Evolutionary conservation across 208 protist genomes (phyloP).

Genomic region (Trypanosoma scelopori): DNA sequence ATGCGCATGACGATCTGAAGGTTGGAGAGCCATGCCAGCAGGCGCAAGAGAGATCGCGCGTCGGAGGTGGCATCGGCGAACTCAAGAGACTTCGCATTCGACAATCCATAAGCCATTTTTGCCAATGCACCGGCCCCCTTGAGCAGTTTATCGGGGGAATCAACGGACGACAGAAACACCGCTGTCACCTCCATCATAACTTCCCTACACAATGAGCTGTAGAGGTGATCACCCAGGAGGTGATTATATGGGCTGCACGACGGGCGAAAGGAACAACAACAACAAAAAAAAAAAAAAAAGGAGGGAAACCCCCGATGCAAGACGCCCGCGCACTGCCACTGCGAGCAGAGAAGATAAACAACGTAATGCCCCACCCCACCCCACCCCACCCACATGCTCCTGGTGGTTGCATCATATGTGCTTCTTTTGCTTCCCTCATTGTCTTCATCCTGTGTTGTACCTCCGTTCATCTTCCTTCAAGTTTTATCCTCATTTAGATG

Average conservation of each 20-base stretch:
- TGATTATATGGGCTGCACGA: too few relatives aligned
- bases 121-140: conserved; percentile 72
- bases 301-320: background rate
- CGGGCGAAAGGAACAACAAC: too few relatives aligned
- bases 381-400: too few relatives aligned
- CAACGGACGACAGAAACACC: conserved; percentile 54
- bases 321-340: too few relatives aligned
- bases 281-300: background rate
- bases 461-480: too few relatives aligned
- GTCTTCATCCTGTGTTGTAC: background rate
- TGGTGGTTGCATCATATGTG: background rate
- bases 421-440: background rate
- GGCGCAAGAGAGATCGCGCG: conserved; percentile 59
- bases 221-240: too few relatives aligned
- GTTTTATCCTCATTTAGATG: too few relatives aligned
- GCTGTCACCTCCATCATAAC: conserved; percentile 34
- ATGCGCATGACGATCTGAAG: conserved; percentile 56
- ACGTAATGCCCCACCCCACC: too few relatives aligned
- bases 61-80: conserved; percentile 63
- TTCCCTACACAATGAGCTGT: background rate
- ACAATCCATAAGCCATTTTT: conserved; percentile 51
- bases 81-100: conserved; percentile 46
- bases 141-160: conserved; percentile 79
- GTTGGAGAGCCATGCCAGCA: conserved; percentile 70
- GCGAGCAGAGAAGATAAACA: too few relatives aligned